phyloP scores from a whole-genome alignment of 306 rosid genomes.

The Casuarina equisetifolia region DNA sequence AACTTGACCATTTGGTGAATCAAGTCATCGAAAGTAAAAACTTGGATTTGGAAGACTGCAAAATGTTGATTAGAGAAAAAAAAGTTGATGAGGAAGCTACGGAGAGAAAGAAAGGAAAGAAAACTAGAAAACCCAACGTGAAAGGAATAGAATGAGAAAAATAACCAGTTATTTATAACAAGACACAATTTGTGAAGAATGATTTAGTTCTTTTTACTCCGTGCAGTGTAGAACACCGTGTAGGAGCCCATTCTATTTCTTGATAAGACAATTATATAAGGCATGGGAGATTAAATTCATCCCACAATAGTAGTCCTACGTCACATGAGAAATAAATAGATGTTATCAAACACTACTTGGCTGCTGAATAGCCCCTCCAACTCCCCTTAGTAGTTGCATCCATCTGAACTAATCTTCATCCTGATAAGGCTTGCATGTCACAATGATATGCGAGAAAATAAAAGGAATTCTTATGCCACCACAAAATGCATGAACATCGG shows the following conservation, averaged over 20 bases:
- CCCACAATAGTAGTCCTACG: too few relatives aligned
- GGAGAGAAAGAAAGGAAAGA: too few relatives aligned
- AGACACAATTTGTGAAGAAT: too few relatives aligned
- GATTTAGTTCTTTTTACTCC: too few relatives aligned
- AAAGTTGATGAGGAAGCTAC: too few relatives aligned
- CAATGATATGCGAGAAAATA: not conserved
- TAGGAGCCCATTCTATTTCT: not conserved
- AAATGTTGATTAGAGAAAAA: not conserved
- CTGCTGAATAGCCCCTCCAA: not conserved
- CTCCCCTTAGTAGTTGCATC: not conserved
- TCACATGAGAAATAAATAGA: too few relatives aligned
- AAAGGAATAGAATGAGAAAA: too few relatives aligned
- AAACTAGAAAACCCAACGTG: too few relatives aligned
- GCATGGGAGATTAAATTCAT: not conserved
- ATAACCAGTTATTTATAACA: too few relatives aligned
- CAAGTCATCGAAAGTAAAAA: not conserved
- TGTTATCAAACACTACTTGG: not conserved
- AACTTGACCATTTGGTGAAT: not conserved
- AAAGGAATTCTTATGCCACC: not conserved
- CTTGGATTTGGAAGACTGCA: not conserved
- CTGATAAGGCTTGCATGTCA: not conserved
- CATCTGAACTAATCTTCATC: not conserved
- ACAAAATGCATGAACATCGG: slow-evolving; percentile 14
- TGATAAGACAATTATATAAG: not conserved
- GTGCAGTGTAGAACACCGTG: not conserved